A percentile compares a stretch with the other conserved stretches of the same genome.
Conservation (phyloP, 805 yeast genomes). For the Isabelozyma rhagii region DNA sequence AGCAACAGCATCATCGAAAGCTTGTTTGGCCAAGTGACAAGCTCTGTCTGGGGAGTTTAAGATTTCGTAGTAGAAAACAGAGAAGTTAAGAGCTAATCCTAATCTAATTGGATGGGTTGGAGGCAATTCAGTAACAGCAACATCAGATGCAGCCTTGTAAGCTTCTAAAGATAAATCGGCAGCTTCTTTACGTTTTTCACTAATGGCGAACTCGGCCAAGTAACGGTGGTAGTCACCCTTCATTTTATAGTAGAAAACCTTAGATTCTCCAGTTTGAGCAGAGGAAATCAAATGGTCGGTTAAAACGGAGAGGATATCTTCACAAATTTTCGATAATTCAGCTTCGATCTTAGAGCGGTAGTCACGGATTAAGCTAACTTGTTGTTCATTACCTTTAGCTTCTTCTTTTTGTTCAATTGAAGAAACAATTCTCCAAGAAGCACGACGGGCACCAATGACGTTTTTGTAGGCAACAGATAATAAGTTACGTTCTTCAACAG, state of each 20-base stretch:
- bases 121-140: constrained; percentile 93
- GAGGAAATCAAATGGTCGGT: constrained; percentile 88
- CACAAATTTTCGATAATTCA: constrained; percentile 90
- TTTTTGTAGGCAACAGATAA: constrained; percentile 97
- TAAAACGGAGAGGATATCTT: constrained; percentile 85
- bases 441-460: constrained; percentile 98
- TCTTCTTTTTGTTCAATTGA: constrained; percentile 98
- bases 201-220: constrained; percentile 92
- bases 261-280: constrained; percentile 95
- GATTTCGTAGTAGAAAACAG: constrained; percentile 97
- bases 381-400: constrained; percentile 89
- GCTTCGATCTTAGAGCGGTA: constrained; percentile 93
- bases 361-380: constrained; percentile 84
- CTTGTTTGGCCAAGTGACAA: constrained; percentile 97
- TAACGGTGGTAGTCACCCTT: constrained; percentile 99
- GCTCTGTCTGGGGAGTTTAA: constrained; percentile 98
- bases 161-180: constrained; percentile 92
- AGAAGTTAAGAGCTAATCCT: constrained; percentile 96
- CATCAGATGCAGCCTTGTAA: constrained; percentile 92
- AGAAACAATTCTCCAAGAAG: constrained; percentile 98
- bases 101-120: constrained; percentile 99
- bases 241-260: constrained; percentile 98
- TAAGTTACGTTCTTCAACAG: constrained; percentile 96
- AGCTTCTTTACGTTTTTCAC: constrained; percentile 88
- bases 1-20: constrained; percentile 98